A percentile compares a stretch with the other conserved stretches of the same genome.
These are phyloP conservation scores for Melaleuca alternifolia DNA, from an alignment of 345 rosid species.

Conservation along the genomic window DNA sequence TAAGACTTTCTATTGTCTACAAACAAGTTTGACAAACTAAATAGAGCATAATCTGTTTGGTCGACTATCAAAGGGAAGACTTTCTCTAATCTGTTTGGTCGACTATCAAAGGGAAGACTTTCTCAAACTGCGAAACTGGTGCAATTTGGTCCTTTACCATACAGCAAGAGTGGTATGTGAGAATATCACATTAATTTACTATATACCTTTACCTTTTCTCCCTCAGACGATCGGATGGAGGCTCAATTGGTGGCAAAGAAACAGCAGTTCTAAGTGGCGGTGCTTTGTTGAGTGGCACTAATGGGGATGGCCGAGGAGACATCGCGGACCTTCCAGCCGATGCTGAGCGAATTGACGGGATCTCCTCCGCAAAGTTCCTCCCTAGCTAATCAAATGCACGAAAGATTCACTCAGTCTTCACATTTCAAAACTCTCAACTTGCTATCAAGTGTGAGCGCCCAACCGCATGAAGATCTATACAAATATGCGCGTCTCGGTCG, in stretches of 20 bases:
- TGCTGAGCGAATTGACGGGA: slow-evolving; percentile 31
- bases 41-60: not conserved
- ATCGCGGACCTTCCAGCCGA: slow-evolving; percentile 51
- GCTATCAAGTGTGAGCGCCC: not conserved
- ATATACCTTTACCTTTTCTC: slow-evolving; percentile 47
- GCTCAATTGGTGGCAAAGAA: slow-evolving; percentile 49
- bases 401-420: slow-evolving; percentile 8
- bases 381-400: slow-evolving; percentile 26
- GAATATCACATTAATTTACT: not conserved
- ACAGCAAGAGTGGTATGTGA: not conserved
- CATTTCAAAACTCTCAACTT: not conserved
- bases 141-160: not conserved
- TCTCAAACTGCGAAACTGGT: not conserved
- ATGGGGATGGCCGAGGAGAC: slow-evolving; percentile 39
- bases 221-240: slow-evolving; percentile 42
- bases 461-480: not conserved
- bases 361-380: slow-evolving; percentile 42
- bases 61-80: not conserved
- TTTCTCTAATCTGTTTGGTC: not conserved
- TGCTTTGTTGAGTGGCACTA: slow-evolving; percentile 47
- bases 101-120: not conserved
- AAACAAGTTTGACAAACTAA: not conserved
- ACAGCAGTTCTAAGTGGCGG: slow-evolving; percentile 45
- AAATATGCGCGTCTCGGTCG: not conserved
- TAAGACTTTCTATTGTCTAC: not conserved